Evolutionary conservation across 140 eudicot species (phyloP).

Genomic region (Anethum foeniculum): DNA sequence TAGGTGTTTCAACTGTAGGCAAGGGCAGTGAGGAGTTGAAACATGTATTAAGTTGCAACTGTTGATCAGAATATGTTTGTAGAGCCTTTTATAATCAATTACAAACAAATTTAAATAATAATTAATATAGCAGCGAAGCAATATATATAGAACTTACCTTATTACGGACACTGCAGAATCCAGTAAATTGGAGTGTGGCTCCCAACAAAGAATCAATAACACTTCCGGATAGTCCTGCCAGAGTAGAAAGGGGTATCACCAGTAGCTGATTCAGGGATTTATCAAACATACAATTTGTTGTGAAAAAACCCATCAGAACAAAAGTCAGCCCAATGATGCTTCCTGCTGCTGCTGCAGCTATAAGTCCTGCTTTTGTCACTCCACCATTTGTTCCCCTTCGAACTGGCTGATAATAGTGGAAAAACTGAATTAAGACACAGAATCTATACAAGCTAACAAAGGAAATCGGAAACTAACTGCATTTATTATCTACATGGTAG

Average conservation of each 20-base stretch:
- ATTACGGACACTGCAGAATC: slow-evolving; percentile 73
- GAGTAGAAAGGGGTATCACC: slow-evolving; percentile 70
- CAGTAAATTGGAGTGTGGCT: slow-evolving; percentile 80
- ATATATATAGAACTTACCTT: slow-evolving; percentile 39
- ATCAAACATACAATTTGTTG: slow-evolving; percentile 50
- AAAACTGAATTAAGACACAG: neutral
- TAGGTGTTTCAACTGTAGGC: neutral
- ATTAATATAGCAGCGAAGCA: neutral
- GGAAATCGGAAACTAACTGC: neutral
- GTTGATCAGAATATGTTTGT: neutral
- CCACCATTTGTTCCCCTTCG: slow-evolving; percentile 89
- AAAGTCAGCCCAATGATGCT: slow-evolving; percentile 68
- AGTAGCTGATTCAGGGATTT: slow-evolving; percentile 63
- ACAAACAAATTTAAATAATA: neutral
- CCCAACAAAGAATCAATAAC: slow-evolving; percentile 80
- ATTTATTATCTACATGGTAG: neutral
- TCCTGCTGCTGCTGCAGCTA: slow-evolving; percentile 96
- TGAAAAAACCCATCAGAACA: slow-evolving; percentile 57
- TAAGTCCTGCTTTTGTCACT: slow-evolving; percentile 72
- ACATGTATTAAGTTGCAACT: neutral
- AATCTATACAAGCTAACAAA: neutral
- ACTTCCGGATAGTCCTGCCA: slow-evolving; percentile 84
- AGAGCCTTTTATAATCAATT: neutral
- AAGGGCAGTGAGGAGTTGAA: neutral
- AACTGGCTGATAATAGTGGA: slow-evolving; percentile 7